Base-by-base conservation (phyloP, 352 stramenopile genomes). In the Phytophthora vignae region DNA sequence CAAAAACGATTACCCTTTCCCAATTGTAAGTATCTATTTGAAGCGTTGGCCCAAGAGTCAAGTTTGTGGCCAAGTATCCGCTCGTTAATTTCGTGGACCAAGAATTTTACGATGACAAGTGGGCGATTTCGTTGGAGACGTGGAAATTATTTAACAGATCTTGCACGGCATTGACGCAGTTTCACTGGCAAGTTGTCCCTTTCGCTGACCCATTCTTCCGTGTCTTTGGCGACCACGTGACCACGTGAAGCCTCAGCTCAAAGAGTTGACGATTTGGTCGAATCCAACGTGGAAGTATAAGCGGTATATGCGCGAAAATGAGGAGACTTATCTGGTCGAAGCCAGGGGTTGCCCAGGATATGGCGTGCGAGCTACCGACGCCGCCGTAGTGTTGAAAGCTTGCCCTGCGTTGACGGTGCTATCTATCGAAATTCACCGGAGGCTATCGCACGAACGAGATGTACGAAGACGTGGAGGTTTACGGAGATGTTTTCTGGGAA, bases 201-300 rank as follows among this genome's bases (percentile, higher is more conserved):
- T 56, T 58, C 38, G 59, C 29, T 2, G 59, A 57, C 9, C 12
- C 44, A 7, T 66, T 58, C 14, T 58, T 66, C 21, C 48, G 31
- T 12, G 48, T 40, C 7, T 66, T 66, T 66, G 59, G 48, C 27
- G n/a, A n/a, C n/a, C n/a, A n/a, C n/a, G n/a, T n/a, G 59, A 66
- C 10, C 5, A 48, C 22, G n/a, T 57, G 2, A 66, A 66, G 59
- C 46, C 59, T 6, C 10, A 56, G 12, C 19, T 58, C 4, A 49
- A 36, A 21, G 12, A 29, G 12, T 29, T 66, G 46, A 40, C 29
- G 2, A 14, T 66, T n/a, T 58, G 46, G 29, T 49, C 59, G 14
- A 66, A 58, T 36, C 25, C 17, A 17, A 29, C 8, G 31, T 60
- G 55, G 55, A 27, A 49, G 2, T 60, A 50, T 33, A 36, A 36